Evolutionary conservation across 208 protist genomes (phyloP).

Genomic region (Borovskyia barvae): DNA sequence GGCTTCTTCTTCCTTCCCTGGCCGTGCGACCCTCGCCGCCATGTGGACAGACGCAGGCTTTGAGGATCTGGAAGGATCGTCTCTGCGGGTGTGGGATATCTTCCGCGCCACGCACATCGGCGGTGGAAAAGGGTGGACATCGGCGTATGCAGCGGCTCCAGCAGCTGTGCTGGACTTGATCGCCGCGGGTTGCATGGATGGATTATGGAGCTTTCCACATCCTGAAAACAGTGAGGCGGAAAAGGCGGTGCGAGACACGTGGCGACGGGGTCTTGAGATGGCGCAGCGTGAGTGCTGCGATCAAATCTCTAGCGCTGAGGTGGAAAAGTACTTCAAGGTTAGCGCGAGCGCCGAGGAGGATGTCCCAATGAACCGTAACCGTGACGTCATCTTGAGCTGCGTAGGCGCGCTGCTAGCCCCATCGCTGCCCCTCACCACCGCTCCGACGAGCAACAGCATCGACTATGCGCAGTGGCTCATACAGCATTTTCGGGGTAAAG

Average conservation of each 20-base stretch:
- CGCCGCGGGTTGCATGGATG: constrained; percentile 16
- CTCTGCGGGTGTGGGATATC: constrained; percentile 2
- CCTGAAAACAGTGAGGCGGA: neutral
- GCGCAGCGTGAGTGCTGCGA: constrained; percentile 18
- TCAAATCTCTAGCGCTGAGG: constrained; percentile 15
- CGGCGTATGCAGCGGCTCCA: constrained; percentile 5
- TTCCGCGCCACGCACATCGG: constrained; percentile 1
- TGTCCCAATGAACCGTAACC: neutral
- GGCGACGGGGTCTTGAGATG: neutral
- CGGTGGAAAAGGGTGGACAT: constrained; percentile 2
- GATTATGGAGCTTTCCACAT: neutral
- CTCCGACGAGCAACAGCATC: constrained; percentile 4
- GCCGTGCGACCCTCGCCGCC: neutral
- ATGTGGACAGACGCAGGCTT: constrained; percentile 5
- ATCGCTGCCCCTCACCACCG: too few relatives aligned
- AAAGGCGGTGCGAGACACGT: too few relatives aligned
- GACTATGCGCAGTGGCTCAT: constrained; percentile 46
- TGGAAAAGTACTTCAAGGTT: constrained; percentile 37
- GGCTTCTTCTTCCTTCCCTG: too few relatives aligned
- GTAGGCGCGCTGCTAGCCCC: constrained; percentile 54
- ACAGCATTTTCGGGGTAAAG: constrained; percentile 52
- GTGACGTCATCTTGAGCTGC: constrained; percentile 35
- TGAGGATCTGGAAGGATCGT: too few relatives aligned
- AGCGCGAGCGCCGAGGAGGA: neutral
- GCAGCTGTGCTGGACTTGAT: constrained; percentile 15